Evolutionary conservation across 352 stramenopile genomes (phyloP).

Genomic region (Pythium dissotocum): DNA sequence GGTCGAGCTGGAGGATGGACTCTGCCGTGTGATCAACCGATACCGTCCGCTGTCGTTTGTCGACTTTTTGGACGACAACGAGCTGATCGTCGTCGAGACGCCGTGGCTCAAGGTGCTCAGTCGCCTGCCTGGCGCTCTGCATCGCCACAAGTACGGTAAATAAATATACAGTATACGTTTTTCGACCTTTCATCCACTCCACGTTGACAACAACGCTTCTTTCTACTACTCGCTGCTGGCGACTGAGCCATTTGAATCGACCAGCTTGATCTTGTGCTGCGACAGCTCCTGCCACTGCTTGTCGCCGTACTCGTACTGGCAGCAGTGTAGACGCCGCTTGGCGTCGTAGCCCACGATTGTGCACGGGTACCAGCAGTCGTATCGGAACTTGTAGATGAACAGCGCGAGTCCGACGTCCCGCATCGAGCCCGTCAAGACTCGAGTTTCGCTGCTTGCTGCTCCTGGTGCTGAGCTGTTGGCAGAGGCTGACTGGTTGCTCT

Average conservation of each 20-base stretch:
- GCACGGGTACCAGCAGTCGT: constrained; percentile 84
- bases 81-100: constrained; percentile 83
- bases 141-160: constrained; percentile 88
- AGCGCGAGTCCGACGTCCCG: constrained; percentile 67
- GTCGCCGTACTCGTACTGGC: constrained; percentile 80
- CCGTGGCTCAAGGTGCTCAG: constrained; percentile 87
- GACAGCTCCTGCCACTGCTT: constrained; percentile 78
- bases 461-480: neutral
- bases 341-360: constrained; percentile 70
- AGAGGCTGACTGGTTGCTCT: neutral
- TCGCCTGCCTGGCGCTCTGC: constrained; percentile 71
- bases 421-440: constrained; percentile 42
- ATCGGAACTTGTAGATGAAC: constrained; percentile 73
- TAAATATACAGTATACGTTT: constrained; percentile 41
- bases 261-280: constrained; percentile 49
- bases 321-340: constrained; percentile 75
- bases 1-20: constrained; percentile 60
- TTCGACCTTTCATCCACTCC: neutral
- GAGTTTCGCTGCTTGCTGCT: neutral
- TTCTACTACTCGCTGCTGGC: neutral
- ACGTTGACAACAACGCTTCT: neutral
- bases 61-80: constrained; percentile 72
- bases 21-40: constrained; percentile 78
- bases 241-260: constrained; percentile 22
- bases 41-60: constrained; percentile 87